Evolutionary conservation across 768 basidiomycete genomes (phyloP), one percentile per base, ranked within the genome.

Genomic region (Amanita muscaria): DNA sequence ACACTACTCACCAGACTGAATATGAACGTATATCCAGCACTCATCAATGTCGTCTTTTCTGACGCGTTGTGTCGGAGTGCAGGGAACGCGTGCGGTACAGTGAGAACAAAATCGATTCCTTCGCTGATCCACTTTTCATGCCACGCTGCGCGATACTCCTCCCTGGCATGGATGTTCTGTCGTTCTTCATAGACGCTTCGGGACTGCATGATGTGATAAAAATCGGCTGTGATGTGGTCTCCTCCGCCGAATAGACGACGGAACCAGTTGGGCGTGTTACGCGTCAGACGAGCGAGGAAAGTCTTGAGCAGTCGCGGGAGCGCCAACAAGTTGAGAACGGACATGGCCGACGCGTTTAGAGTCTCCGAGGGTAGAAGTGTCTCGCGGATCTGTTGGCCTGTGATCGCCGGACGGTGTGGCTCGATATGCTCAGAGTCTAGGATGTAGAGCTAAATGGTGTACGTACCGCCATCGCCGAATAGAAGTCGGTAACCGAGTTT

Each of bases 61-160:
- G 70, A 73, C 3, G 68, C 69, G 2, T 70, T 67, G 41, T 78
- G 69, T 34, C 72, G 69, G 16, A 80, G 60, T 0, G 81, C 82
- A 2, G 82, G 78, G 33, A 77, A 61, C n/a, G 77, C 67, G 51
- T 77, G 73, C 10, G 77, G 78, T 5, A 77, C 79, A 2, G 73
- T 81, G 42, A 80, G 58, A 16, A 82, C 62, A 56, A 78, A 83
- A 57, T 85, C 81, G 3, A 84, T 60, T 4, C 72, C 70, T 61
- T 66, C 67, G 46, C 66, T 64, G 11, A 55, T 61, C 73, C 60
- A 74, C 46, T 63, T 64, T 51, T 62, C 65, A 52, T 72, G 65
- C 74, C 73, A 76, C 27, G 53, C 59, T 0, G 64, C 64, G 52
- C 67, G 61, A 41, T 73, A 70, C 18, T 53, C 49, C 22, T 76